These are phyloP conservation scores for Fusarium anguioides DNA, from an alignment of 2,329 filamentous ascomycete species.

Conservation along the genomic window DNA sequence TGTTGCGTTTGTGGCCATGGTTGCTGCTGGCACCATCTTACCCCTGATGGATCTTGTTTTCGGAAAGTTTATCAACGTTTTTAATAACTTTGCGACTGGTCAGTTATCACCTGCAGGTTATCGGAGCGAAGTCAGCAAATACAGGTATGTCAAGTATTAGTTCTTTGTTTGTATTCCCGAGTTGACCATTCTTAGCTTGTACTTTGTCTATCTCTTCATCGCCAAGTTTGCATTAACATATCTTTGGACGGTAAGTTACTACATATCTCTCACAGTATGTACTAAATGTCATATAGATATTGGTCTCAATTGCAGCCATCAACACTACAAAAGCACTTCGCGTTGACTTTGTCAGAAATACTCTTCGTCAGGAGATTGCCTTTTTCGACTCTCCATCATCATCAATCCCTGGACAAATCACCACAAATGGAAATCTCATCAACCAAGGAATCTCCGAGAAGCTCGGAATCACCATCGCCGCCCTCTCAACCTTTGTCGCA, in stretches of 20 bases:
- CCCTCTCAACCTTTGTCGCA: constrained; percentile 53
- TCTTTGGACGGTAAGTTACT: constrained; percentile 59
- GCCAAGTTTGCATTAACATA: constrained; percentile 66
- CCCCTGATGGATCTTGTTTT: constrained; percentile 71
- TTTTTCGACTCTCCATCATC: constrained; percentile 63
- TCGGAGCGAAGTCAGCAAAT: constrained; percentile 59
- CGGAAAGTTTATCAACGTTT: constrained; percentile 64
- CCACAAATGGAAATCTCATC: constrained; percentile 60
- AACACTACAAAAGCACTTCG: constrained; percentile 52
- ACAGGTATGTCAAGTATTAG: constrained; percentile 46
- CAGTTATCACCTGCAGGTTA: constrained; percentile 59
- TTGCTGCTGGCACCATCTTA: constrained; percentile 53
- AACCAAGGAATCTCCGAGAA: constrained; percentile 60
- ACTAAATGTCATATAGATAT: constrained; percentile 40
- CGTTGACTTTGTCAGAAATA: constrained; percentile 53
- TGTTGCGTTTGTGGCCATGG: constrained; percentile 51
- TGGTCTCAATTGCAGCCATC: constrained; percentile 54
- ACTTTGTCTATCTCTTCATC: constrained; percentile 68
- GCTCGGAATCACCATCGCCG: constrained; percentile 56
- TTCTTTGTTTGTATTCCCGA: neutral
- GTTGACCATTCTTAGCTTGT: constrained; percentile 54
- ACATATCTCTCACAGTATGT: neutral
- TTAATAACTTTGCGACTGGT: constrained; percentile 65
- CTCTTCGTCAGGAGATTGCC: constrained; percentile 62
- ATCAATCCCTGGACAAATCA: constrained; percentile 59